Base-by-base conservation (phyloP, 371 early-diverging fungal genomes). In the Mortierella sp. region DNA sequence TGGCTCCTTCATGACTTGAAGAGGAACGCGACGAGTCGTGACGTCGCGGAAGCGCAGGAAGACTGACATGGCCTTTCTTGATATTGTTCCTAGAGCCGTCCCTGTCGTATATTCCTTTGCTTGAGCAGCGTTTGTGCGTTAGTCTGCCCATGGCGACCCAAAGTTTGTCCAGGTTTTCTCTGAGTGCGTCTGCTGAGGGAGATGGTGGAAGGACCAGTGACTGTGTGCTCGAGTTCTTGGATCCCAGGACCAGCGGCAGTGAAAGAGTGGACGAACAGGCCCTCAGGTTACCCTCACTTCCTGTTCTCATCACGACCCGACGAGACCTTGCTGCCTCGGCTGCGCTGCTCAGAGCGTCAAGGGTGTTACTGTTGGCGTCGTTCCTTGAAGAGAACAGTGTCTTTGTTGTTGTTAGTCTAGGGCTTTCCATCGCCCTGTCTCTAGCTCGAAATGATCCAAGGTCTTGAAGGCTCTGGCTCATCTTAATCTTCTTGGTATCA, bases 251-350 rank as follows among this genome's bases (percentile, higher is more conserved):
- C 28, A 56, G 24, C 14, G 56, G 56, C 44, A 56, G 14, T 3
- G 48, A 48, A 11, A n/a, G 43, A 14, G 55, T 41, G 27, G 6
- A 9, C 41, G 15, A 15, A 43, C n/a, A 23, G 53, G 11, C 2
- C 28, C n/a, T 24, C 27, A 19, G 26, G 26, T 28, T 15, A 30
- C 30, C 30, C 15, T 26, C 26, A 4, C 19, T 39, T 15, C 49
- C 49, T 48, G 39, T 21, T 6, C 37, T 23, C 17, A 7, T 30
- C 23, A 26, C 21, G 11, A 21, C 31, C 15, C 61, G 51, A 17
- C 61, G 42, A 1, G 53, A 60, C 23, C 30, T 39, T 3, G 61
- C 61, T 6, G 52, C 51, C 32, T 60, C 61, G 21, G 44, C 61
- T 3, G 61, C 61, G 30, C 44, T 60, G 32, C 32, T 60, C 34